phyloP scores from a whole-genome alignment of 805 yeast species.

The Myxozyma monticola region DNA sequence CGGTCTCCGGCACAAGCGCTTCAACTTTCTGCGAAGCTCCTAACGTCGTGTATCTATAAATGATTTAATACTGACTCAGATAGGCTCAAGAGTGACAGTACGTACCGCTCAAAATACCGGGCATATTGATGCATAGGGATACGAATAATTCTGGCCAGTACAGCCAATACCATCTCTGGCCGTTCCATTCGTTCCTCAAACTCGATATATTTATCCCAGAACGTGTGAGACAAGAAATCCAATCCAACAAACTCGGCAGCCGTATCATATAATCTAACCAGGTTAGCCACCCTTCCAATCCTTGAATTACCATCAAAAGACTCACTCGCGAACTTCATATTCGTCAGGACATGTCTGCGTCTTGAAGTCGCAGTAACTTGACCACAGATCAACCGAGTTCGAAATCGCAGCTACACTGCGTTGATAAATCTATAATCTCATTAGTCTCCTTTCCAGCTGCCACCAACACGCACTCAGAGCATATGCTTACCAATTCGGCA shows the following conservation, averaged over 20 bases:
- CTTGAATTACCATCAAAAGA: background rate
- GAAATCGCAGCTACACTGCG: slow-evolving; percentile 39
- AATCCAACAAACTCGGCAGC: slow-evolving; percentile 59
- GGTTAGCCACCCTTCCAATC: background rate
- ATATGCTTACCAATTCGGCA: slow-evolving; percentile 34
- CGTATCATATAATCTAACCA: slow-evolving; percentile 43
- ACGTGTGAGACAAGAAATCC: slow-evolving; percentile 72
- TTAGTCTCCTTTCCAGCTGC: background rate
- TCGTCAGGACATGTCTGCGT: slow-evolving; percentile 33
- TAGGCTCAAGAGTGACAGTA: no score
- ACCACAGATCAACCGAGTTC: slow-evolving; percentile 42
- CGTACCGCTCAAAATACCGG: slow-evolving; percentile 55
- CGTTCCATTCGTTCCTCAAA: slow-evolving; percentile 53
- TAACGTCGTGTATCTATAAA: slow-evolving; percentile 34
- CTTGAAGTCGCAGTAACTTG: slow-evolving; percentile 40
- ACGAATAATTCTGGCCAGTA: slow-evolving; percentile 37
- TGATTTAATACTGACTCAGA: background rate
- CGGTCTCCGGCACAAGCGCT: slow-evolving; percentile 38
- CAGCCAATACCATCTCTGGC: slow-evolving; percentile 46
- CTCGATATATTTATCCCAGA: slow-evolving; percentile 79
- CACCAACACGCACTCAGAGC: background rate
- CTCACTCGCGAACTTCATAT: slow-evolving; percentile 21
- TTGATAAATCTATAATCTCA: slow-evolving; percentile 34
- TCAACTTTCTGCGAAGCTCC: slow-evolving; percentile 39
- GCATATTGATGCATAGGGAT: slow-evolving; percentile 88